Evolutionary conservation across 2,329 filamentous ascomycete genomes (phyloP).

Genomic region (Proliferodiscus dingleyae): DNA sequence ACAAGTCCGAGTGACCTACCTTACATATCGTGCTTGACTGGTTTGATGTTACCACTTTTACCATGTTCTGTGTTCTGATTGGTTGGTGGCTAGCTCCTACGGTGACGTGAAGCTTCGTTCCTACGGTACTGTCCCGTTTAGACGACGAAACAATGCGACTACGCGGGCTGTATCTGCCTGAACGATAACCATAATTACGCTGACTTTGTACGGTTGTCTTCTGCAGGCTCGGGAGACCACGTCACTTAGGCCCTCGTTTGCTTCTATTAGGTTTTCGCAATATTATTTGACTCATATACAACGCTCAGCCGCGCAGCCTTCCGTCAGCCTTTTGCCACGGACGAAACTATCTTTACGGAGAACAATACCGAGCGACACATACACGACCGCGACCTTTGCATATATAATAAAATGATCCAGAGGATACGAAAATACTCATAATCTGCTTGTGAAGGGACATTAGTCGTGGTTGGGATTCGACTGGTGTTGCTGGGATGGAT

Average conservation of each 20-base stretch:
- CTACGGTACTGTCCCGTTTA: no score
- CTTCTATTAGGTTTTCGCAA: not conserved
- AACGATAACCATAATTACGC: no score
- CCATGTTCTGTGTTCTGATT: no score
- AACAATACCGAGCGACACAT: not conserved
- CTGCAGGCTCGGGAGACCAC: constrained; percentile 1
- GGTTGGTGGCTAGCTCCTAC: no score
- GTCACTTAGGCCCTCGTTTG: not conserved
- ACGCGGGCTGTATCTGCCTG: no score
- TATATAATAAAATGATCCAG: not conserved
- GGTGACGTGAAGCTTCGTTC: no score
- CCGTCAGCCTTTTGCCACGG: constrained; percentile 13
- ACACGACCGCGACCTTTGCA: not conserved
- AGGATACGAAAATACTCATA: not conserved
- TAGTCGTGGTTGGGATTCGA: not conserved
- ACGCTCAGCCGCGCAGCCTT: constrained; percentile 8
- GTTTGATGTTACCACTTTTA: no score
- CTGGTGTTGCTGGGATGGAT: constrained; percentile 48
- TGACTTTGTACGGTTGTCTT: no score
- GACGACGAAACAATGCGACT: no score
- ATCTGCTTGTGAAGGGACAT: not conserved
- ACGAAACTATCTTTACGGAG: not conserved
- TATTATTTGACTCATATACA: not conserved
- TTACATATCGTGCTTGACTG: no score
- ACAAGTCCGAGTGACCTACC: no score